Evolutionary conservation across 768 basidiomycete species (phyloP).

Genomic region (Kwoniella sp.): DNA sequence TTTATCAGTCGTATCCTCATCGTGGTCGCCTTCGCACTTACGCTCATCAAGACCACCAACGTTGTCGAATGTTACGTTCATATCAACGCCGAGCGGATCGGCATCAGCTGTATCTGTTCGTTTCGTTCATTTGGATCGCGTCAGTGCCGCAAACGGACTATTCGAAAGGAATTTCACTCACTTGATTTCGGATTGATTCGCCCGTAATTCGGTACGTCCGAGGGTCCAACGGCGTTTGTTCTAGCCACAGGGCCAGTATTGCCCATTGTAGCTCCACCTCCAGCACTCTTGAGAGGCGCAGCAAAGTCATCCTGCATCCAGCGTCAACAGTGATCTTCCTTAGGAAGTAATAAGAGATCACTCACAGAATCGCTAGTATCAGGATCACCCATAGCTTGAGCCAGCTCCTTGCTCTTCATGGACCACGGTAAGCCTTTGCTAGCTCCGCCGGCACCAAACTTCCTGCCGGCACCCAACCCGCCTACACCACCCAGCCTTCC

Average conservation of each 20-base stretch:
- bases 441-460: slow-evolving; percentile 30
- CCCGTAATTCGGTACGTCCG: slow-evolving; percentile 44
- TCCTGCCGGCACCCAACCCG: slow-evolving; percentile 25
- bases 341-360: background rate
- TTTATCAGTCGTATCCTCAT: background rate
- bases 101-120: slow-evolving; percentile 80
- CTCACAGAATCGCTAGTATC: slow-evolving; percentile 47
- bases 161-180: slow-evolving; percentile 20
- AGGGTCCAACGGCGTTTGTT: slow-evolving; percentile 67
- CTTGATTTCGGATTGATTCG: slow-evolving; percentile 36
- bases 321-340: slow-evolving; percentile 4
- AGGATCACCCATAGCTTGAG: slow-evolving; percentile 49
- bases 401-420: slow-evolving; percentile 41
- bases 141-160: background rate
- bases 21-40: slow-evolving; percentile 60
- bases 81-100: slow-evolving; percentile 91
- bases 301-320: slow-evolving; percentile 43
- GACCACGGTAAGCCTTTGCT: slow-evolving; percentile 35
- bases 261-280: slow-evolving; percentile 59
- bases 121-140: slow-evolving; percentile 10
- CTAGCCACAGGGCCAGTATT: slow-evolving; percentile 64
- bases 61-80: slow-evolving; percentile 92
- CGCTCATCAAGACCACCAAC: slow-evolving; percentile 95
- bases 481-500: slow-evolving; percentile 26
- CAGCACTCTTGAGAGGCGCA: slow-evolving; percentile 26